phyloP scores from a whole-genome alignment of 306 rosid species.

The Ammopiptanthus mongolicus region DNA sequence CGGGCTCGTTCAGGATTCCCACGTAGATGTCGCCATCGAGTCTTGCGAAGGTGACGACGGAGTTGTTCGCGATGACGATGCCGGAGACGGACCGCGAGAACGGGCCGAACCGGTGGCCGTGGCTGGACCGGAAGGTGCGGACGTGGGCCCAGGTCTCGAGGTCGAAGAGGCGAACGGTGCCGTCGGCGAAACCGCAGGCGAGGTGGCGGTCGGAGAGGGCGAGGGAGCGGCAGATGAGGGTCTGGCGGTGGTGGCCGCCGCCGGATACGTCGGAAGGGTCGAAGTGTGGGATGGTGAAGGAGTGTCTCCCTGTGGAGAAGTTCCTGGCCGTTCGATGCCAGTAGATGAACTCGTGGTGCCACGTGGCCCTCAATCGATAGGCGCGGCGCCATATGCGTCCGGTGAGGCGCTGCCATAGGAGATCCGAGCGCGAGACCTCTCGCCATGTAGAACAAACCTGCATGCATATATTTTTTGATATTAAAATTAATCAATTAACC shows the following conservation, averaged over 20 bases:
- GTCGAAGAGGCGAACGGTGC: conserved; percentile 69
- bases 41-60: conserved; percentile 39
- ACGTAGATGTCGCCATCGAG: conserved; percentile 64
- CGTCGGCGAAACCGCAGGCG: conserved; percentile 82
- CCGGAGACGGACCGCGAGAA: conserved; percentile 69
- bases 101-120: conserved; percentile 38
- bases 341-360: conserved; percentile 59
- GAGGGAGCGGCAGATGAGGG: conserved; percentile 61
- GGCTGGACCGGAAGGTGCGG: conserved; percentile 43
- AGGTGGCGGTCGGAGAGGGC: conserved; percentile 61
- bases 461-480: neutral
- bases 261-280: conserved; percentile 27
- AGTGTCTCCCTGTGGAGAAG: conserved; percentile 22
- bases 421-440: conserved; percentile 58
- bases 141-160: conserved; percentile 38
- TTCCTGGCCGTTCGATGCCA: conserved; percentile 74
- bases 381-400: conserved; percentile 64
- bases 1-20: conserved; percentile 2
- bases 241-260: conserved; percentile 20
- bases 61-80: conserved; percentile 28
- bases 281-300: conserved; percentile 23
- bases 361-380: conserved; percentile 33
- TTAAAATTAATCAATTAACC: neutral
- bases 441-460: conserved; percentile 95
- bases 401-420: conserved; percentile 55